phyloP scores from a whole-genome alignment of 108 stramenopile genomes.

The Nitzschia sp. region DNA sequence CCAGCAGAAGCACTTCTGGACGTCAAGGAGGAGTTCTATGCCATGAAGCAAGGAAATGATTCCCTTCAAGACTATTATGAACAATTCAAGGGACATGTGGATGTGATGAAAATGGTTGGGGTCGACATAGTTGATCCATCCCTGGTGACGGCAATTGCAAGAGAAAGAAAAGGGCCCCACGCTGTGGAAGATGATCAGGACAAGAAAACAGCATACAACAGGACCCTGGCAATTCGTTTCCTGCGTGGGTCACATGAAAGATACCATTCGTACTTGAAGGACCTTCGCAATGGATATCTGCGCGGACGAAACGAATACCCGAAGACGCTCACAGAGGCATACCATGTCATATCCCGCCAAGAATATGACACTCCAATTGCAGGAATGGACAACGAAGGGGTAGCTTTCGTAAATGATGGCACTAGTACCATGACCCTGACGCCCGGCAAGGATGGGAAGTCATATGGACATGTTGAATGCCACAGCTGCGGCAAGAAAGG shows the following conservation, averaged over 20 bases:
- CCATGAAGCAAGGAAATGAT: neutral
- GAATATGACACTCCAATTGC: no score
- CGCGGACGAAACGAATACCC: slow-evolving; percentile 28
- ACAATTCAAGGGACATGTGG: slow-evolving; percentile 7
- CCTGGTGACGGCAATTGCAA: neutral
- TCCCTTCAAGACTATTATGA: slow-evolving; percentile 13
- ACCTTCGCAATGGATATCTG: slow-evolving; percentile 19
- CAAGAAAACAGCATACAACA: no score
- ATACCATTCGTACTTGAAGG: slow-evolving; percentile 11
- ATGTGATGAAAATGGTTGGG: slow-evolving; percentile 13
- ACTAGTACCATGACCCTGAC: neutral
- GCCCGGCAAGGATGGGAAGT: neutral
- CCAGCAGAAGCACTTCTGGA: slow-evolving; percentile 11
- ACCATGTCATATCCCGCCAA: neutral
- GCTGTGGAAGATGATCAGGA: neutral
- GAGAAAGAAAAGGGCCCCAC: neutral
- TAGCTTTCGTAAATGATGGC: neutral
- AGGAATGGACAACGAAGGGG: neutral
- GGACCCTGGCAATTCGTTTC: no score
- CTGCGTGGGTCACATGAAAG: no score
- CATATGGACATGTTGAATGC: neutral
- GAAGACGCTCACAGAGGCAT: slow-evolving; percentile 23
- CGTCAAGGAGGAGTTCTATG: slow-evolving; percentile 7
- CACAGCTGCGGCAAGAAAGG: neutral
- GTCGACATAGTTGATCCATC: neutral